These are phyloP conservation scores for Penicillium odoratum DNA, from an alignment of 495 filamentous ascomycete genomes.

Conservation along the genomic window DNA sequence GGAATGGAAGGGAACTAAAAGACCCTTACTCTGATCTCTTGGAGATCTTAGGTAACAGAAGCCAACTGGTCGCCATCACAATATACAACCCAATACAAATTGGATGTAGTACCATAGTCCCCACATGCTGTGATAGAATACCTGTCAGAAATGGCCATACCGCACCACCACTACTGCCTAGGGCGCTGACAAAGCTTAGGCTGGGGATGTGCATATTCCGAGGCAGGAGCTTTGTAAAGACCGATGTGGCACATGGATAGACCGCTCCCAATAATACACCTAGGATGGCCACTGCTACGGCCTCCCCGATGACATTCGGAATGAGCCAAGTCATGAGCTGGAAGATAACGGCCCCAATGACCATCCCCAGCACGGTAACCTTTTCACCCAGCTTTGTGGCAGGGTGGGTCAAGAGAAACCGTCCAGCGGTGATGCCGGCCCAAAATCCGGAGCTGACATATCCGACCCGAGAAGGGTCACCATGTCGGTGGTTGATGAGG, in stretches of 20 bases:
- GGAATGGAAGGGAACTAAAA: background rate
- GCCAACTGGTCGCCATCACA: slow-evolving; percentile 69
- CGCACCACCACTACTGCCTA: slow-evolving; percentile 74
- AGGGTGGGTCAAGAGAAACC: slow-evolving; percentile 64
- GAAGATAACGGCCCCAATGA: slow-evolving; percentile 59
- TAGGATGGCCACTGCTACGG: slow-evolving; percentile 68
- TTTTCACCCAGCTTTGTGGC: slow-evolving; percentile 69
- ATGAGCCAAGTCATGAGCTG: slow-evolving; percentile 75
- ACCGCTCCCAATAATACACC: slow-evolving; percentile 78
- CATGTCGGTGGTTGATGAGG: slow-evolving; percentile 67
- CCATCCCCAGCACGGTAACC: slow-evolving; percentile 59
- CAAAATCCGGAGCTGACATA: slow-evolving; percentile 85
- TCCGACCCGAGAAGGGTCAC: slow-evolving; percentile 65
- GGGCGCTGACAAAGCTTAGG: slow-evolving; percentile 67
- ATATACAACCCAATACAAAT: slow-evolving; percentile 65
- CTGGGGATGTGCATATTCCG: slow-evolving; percentile 63
- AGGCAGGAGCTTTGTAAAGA: slow-evolving; percentile 63
- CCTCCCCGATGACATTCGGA: slow-evolving; percentile 68
- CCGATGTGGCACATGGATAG: slow-evolving; percentile 67
- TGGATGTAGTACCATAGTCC: slow-evolving; percentile 76
- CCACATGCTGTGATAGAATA: slow-evolving; percentile 64
- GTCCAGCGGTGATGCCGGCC: slow-evolving; percentile 72
- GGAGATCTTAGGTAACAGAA: slow-evolving; percentile 30
- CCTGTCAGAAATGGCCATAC: slow-evolving; percentile 75
- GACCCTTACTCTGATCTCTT: slow-evolving; percentile 31